These are phyloP conservation scores for Ilex paraguariensis DNA, from an alignment of 305 asterid genomes.

Conservation along the genomic window DNA sequence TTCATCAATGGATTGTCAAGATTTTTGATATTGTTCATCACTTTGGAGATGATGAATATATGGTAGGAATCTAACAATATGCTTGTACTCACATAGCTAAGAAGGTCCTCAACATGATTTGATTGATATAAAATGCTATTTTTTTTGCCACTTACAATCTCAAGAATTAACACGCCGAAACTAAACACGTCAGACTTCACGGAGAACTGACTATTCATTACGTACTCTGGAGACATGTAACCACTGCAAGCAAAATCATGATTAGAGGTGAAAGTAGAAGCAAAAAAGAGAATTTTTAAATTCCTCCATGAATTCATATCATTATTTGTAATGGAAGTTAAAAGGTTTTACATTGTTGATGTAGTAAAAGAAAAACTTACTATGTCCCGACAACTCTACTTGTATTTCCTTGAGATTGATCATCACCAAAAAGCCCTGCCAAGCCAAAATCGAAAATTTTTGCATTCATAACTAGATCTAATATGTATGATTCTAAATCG, in stretches of 20 bases:
- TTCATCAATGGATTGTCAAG: neutral
- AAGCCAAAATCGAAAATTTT: constrained; percentile 40
- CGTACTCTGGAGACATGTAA: constrained; percentile 24
- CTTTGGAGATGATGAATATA: neutral
- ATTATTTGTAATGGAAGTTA: no score
- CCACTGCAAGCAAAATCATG: constrained; percentile 8
- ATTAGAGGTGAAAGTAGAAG: neutral
- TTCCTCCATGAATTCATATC: neutral
- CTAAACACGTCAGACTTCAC: constrained; percentile 18
- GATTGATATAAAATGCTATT: constrained; percentile 10
- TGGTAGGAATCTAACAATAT: neutral
- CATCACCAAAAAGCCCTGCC: constrained; percentile 21
- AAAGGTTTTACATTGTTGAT: no score
- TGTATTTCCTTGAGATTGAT: constrained; percentile 24
- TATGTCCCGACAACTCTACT: constrained; percentile 25
- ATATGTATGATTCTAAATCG: constrained; percentile 28
- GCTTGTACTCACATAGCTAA: constrained; percentile 14
- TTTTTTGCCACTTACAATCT: constrained; percentile 16
- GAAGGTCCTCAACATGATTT: constrained; percentile 4
- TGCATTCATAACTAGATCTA: constrained; percentile 29
- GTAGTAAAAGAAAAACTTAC: constrained; percentile 11
- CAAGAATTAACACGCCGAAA: constrained; percentile 16
- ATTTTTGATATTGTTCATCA: neutral
- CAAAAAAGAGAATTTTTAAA: no score
- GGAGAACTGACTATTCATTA: constrained; percentile 9